Base-by-base conservation (phyloP, 768 basidiomycete species). In the Sarcomyxa edulis region DNA sequence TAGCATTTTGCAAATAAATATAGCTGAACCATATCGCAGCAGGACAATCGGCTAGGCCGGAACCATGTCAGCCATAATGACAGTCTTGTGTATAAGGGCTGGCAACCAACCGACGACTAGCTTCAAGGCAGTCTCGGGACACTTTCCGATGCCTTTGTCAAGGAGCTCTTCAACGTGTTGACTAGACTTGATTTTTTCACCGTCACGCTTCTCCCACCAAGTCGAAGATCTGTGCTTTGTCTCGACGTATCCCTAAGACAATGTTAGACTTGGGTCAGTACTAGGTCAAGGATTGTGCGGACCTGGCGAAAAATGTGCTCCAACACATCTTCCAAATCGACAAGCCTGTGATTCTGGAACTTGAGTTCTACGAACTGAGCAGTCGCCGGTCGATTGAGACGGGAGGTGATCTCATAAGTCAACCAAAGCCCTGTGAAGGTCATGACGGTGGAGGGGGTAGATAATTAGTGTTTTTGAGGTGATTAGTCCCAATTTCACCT, bases 221-320 rank as follows among this genome's bases (percentile, higher is more conserved):
- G 64, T 55, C 6, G 61, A 46, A 3, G 72, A 56, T 29, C 67
- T 57, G 37, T 62, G 56, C 51, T 62, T 64, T 16, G 68, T 52
- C 28, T 72, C 69, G 12, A 74, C 58, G 42, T 66, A 72, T 24
- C 71, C 71, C n/a, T n/a, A n/a, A n/a, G n/a, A n/a, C n/a, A n/a
- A n/a, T n/a, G n/a, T n/a, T n/a, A n/a, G n/a, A n/a, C n/a, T n/a
- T n/a, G n/a, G n/a, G n/a, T n/a, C n/a, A n/a, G n/a, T n/a, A n/a
- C n/a, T n/a, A n/a, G n/a, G n/a, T n/a, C n/a, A n/a, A n/a, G n/a
- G n/a, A n/a, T n/a, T n/a, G n/a, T n/a, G n/a, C n/a, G n/a, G n/a
- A n/a, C n/a, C 30, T 45, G 21, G 8, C 36, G 32, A 22, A 42
- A 18, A 27, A 58, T 51, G 34, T 62, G 64, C 26, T 72, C 70